Base-by-base conservation (phyloP, 176 grass and related monocot genomes). In the Musa schizocarpa region DNA sequence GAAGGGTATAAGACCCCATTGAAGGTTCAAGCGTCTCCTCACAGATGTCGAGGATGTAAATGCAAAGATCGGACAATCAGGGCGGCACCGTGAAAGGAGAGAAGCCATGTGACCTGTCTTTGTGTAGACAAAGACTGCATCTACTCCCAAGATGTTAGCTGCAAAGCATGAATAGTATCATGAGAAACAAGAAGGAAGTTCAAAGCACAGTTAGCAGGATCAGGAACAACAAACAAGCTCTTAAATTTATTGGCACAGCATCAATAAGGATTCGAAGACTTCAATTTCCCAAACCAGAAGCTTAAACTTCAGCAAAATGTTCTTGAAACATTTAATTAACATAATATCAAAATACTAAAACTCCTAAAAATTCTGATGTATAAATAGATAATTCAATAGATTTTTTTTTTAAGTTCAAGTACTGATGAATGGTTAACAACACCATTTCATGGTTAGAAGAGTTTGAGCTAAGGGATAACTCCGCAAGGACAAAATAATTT, bases 1-100 rank as follows among this genome's bases (percentile, higher is more conserved):
- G 74, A 99, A 99, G 13, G 95, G 95, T 69, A 99, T 89, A n/a
- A 99, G 88, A 11, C 95, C 95, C 95, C 95, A 98, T 24, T 98
- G 90, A 23, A 98, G 80, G 82, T 98, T 98, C 80, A 98, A 74
- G 29, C 84, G 78, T 48, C 95, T 82, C 65, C 95, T 80, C 3
- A 98, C 82, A 0, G 86, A 85, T 0, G 88, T 93, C 0, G 88
- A 93, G 1, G 78, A 74, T 2, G 95, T 98, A 86, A 98, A 98
- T 52, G 95, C 95, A 1, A 98, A 98, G 11, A 98, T 87, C 0
- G 95, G 95, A 72, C 95, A 98, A 73, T 98, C 84, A 1, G 95
- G 95, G 0, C 95, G 90, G 80, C 95, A 94, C 25, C 90, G 88
- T 0, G 95, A 98, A 1, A 98, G 80, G 54, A 98, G 78, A 51